Evolutionary conservation across 371 early-diverging fungal genomes (phyloP), one percentile per base, ranked within the genome.

Genomic region (Mortierella sp.): DNA sequence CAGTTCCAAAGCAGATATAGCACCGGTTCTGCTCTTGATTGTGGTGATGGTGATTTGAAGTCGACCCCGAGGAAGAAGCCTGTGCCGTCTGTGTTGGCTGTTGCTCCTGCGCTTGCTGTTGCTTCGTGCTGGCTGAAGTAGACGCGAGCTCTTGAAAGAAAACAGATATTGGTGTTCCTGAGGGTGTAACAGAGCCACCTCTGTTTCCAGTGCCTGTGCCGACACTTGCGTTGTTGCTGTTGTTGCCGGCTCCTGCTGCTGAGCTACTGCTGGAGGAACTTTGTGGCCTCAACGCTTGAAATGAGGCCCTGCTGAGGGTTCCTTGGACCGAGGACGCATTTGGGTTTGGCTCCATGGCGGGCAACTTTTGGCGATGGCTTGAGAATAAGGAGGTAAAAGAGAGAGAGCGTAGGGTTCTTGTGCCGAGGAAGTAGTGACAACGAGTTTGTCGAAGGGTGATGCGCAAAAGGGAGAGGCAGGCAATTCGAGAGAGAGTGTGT

Each of bases 1-100:
- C 92, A 26, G 93, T 93, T 0, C 93, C 94, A 89, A 92, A 94
- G 58, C 94, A 94, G 71, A 94, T 94, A 90, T 93, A 94, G 78
- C 94, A 94, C 6, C 88, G 80, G 60, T 82, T 87, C 28, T 81
- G 85, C 28, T 85, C 85, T 42, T 68, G 68, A 11, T 84, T 80
- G 58, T 84, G 76, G 21, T 28, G 24, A 1, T 75, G 81, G 50
- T 84, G 78, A 11, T 28, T 68, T 13, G 74, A 4, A 42, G 60
- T 54, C 10, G 74, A n/a, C 26, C 24, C 68, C 4, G 76, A 26
- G 48, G 68, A 42, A 52, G 76, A 38, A 31, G 63, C 63, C 28
- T 28, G 60, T 16, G 42, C 24, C 0, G 28, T 14, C 24, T 28
- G 75, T 26, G 42, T 52, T 34, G 42, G 24, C 10, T 34, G 70